phyloP scores from a whole-genome alignment of 495 filamentous ascomycete species.

The Annulohypoxylon bovei region DNA sequence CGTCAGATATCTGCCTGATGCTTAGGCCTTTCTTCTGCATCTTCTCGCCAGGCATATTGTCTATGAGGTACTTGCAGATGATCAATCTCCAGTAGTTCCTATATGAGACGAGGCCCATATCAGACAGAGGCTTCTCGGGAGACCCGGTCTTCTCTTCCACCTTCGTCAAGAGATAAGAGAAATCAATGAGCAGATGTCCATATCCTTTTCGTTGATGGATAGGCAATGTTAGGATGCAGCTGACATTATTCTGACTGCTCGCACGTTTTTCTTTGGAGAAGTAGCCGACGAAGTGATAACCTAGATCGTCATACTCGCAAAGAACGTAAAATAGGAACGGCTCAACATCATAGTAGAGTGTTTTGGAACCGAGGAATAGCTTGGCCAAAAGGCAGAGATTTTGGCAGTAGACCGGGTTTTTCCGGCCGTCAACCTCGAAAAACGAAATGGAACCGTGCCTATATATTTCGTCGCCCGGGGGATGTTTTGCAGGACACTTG shows the following conservation, averaged over 20 bases:
- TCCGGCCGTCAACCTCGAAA: slow-evolving; percentile 96
- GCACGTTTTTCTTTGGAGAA: slow-evolving; percentile 99
- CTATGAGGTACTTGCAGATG: slow-evolving; percentile 78
- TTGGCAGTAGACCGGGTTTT: slow-evolving; percentile 97
- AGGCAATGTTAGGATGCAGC: slow-evolving; percentile 93
- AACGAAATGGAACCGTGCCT: slow-evolving; percentile 92
- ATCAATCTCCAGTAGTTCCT: slow-evolving; percentile 95
- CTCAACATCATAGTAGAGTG: slow-evolving; percentile 97
- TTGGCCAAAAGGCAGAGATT: slow-evolving; percentile 97
- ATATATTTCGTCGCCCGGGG: slow-evolving; percentile 97
- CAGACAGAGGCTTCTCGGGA: slow-evolving; percentile 95
- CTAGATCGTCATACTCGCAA: slow-evolving; percentile 91
- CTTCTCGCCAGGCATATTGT: slow-evolving; percentile 50
- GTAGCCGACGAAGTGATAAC: slow-evolving; percentile 98
- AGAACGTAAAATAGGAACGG: slow-evolving; percentile 99
- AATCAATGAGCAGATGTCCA: slow-evolving; percentile 95
- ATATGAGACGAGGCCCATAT: slow-evolving; percentile 97
- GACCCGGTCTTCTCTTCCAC: slow-evolving; percentile 95
- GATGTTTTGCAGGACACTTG: slow-evolving; percentile 96
- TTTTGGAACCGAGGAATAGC: slow-evolving; percentile 95
- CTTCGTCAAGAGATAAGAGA: slow-evolving; percentile 94
- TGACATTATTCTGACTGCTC: slow-evolving; percentile 94
- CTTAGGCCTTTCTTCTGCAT: slow-evolving; percentile 71
- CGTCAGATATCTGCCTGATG: slow-evolving; percentile 83
- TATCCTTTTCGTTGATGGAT: slow-evolving; percentile 98